Evolutionary conservation across 2,329 filamentous ascomycete genomes (phyloP), one percentile per base, ranked within the genome.

Genomic region (Aureobasidium sp.): DNA sequence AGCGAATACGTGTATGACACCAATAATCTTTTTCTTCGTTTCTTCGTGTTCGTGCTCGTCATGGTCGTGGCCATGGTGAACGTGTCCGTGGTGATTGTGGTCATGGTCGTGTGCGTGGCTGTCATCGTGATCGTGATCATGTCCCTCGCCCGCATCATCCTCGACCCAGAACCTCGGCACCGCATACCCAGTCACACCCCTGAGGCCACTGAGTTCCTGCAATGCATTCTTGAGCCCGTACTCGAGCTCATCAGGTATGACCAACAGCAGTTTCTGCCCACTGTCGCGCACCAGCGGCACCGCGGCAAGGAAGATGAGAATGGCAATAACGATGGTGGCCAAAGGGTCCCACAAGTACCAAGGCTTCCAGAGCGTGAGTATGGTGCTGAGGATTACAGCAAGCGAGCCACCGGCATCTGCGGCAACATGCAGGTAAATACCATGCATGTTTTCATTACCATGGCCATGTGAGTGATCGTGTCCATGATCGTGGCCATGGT

Each of bases 401-500:
- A 92, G 89, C 60, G 92, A 97, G 29, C 94, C 94, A 33, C 97
- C 85, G 0, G 94, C 96, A 72, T 99, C 94, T 6, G 94, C 94
- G 31, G 97, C 81, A 56, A 99, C 90, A 70, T 99, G 94, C 22
- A 99, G 79, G 74, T 96, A 99, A 67, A 99, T 97, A 14, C 94
- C 94, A 68, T 94, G 85, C 92, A 99, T 97, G 71, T 99, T 99
- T 69, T 99, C 94, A 73, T 96, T 96, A 64, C 91, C 88, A 69
- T 92, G 88, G 9, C 74, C 78, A 68, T 88, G 85, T 42, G 85
- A 84, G 66, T 90, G 83, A 52, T 83, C 77, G 64, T 80, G 78
- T 19, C 72, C 73, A 62, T 75, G 74, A 65, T 76, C 73, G 62
- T 75, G 73, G 27, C 72, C 72, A 58, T 79, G 77, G 69, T 82